phyloP scores from a whole-genome alignment of 495 filamentous ascomycete species.

The Entonaema liquescens region DNA sequence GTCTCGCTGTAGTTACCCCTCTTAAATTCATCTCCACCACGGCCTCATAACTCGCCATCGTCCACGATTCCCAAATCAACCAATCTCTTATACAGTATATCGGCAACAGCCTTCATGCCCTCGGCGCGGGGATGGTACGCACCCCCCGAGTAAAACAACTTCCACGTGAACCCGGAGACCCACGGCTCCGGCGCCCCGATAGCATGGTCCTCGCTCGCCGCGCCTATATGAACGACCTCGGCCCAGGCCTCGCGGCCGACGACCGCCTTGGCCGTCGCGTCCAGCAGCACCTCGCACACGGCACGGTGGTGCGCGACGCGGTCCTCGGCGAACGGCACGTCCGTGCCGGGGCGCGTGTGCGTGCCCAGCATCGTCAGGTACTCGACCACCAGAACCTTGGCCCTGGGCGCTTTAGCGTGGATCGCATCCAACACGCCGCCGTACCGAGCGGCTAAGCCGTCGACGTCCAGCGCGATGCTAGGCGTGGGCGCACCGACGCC shows the following conservation, averaged over 20 bases:
- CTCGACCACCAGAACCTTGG: constrained; percentile 53
- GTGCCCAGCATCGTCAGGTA: constrained; percentile 55
- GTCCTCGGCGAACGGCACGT: constrained; percentile 50
- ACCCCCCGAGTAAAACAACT: constrained; percentile 36
- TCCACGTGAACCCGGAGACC: constrained; percentile 49
- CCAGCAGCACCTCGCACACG: constrained; percentile 43
- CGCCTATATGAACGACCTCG: constrained; percentile 37
- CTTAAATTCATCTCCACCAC: not conserved
- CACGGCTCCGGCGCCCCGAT: constrained; percentile 51
- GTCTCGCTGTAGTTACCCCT: not conserved
- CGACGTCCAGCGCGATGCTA: constrained; percentile 24
- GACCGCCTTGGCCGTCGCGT: constrained; percentile 45
- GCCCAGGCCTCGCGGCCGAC: constrained; percentile 49
- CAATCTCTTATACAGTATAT: constrained; percentile 46
- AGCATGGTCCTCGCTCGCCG: constrained; percentile 46
- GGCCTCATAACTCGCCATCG: constrained; percentile 30
- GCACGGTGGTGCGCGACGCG: constrained; percentile 46
- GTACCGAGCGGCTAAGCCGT: constrained; percentile 44
- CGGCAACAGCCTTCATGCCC: constrained; percentile 50
- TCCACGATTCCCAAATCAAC: constrained; percentile 37
- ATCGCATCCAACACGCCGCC: constrained; percentile 50
- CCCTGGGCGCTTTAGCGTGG: constrained; percentile 48
- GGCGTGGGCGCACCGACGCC: constrained; percentile 27
- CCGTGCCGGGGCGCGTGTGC: constrained; percentile 44
- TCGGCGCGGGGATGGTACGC: constrained; percentile 48